Evolutionary conservation across 331 rosid genomes (phyloP), one percentile per base, ranked within the genome.

Genomic region (Phaseolus coccineus): DNA sequence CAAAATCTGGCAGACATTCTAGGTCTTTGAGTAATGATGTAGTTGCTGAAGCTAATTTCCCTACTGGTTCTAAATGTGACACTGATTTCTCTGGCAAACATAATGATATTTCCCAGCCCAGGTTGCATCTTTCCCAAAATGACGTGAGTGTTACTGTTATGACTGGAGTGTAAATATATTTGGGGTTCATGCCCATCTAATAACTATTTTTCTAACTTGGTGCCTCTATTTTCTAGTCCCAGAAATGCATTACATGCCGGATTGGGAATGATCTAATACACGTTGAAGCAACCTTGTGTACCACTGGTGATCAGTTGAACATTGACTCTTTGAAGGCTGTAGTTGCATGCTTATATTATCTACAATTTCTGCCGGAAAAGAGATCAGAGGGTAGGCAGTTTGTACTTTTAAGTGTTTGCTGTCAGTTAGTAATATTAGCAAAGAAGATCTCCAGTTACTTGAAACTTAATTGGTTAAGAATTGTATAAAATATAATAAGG

Each of bases 321-420:
- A 78, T 85, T 57, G 96, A 87, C 63, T 85, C 92, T 51, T 79
- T 92, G 79, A 91, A 91, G 89, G 89, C 90, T 78, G 92, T 77
- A 80, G 78, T 90, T 67, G 97, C 99, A 55, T 95, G 99, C 92
- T 80, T 83, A 62, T 95, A 90, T 83, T 93, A 93, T 85, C 86
- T 91, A 69, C 93, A 83, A 72, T 90, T 91, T 84, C 96, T 94
- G 25, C 9, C 62, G 4, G 97, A 91, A 83, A 91, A 79, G 86
- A 87, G 81, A 89, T 89, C 93, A 25, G 97, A 88, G 76, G 98
- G 99, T 93, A 93, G 74, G 85, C 48, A 80, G 44, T 74, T 48
- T 13, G 59, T 71, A 37, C 58, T 62, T 55, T 73, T 74, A 16
- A 51, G 55, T 76, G 68, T 69, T 77, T 74, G 30, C 64, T 59